Evolutionary conservation across 2,329 filamentous ascomycete genomes (phyloP), one percentile per base, ranked within the genome.

Genomic region (Ascochyta fabae): DNA sequence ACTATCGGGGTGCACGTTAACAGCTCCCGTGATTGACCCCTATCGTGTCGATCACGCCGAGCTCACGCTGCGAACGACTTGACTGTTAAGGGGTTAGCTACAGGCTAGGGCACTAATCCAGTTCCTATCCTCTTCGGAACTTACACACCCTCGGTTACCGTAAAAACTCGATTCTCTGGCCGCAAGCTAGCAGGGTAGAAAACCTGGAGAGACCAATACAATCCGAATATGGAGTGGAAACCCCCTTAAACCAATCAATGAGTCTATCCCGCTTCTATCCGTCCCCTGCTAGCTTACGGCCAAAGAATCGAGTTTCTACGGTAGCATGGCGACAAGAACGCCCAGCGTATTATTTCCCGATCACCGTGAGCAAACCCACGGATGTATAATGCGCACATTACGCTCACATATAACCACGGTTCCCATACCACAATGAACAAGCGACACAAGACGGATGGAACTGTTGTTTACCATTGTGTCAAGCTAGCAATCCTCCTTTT

Each of bases 241-340:
- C 16, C 16, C 16, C 16, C 16, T 16, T 16, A 16, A 16, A 16
- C 16, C 16, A 16, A 16, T 16, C 16, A 16, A 16, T 16, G 16
- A 16, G 16, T 16, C 16, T 16, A 16, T 16, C 16, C 16, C 16
- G 16, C 16, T 16, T 16, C 16, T 16, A 16, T 16, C 16, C 16
- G 16, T 16, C 16, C 16, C 16, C 16, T 16, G 16, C 16, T 16
- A 16, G 16, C 16, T 16, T 16, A 16, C 16, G 16, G 16, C 16
- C 16, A 16, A 16, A 16, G 16, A 16, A 16, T 16, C 16, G 16
- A 16, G 16, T 16, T 16, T 16, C 16, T 16, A 16, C 16, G 16
- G 16, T 16, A 24, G 7, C 31, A 47, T 42, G 47, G 42, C 48
- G 47, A 51, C 41, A 56, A 50, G 53, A 50, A 45, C 15, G 10